phyloP scores from a whole-genome alignment of 2,329 filamentous ascomycete genomes.

The Arthroderma sp. region DNA sequence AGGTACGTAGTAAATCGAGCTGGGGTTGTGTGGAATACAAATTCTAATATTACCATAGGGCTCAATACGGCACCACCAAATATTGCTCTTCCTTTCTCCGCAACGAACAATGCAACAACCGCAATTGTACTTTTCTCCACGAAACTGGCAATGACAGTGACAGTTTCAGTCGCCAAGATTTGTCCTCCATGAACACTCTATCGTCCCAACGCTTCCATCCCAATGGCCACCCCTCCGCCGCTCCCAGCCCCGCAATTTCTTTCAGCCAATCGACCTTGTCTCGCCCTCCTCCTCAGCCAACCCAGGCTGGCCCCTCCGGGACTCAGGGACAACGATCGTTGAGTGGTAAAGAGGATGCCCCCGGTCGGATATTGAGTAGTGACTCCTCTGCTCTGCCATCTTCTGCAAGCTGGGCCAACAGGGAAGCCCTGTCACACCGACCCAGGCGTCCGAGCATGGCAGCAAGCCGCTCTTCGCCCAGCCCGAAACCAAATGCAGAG shows the following conservation, averaged over 20 bases:
- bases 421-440: slow-evolving; percentile 52
- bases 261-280: slow-evolving; percentile 20
- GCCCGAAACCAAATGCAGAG: slow-evolving; percentile 51
- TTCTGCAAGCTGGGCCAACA: slow-evolving; percentile 82
- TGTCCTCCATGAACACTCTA: slow-evolving; percentile 87
- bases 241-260: slow-evolving; percentile 27
- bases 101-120: slow-evolving; percentile 86
- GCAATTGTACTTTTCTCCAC: slow-evolving; percentile 95
- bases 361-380: slow-evolving; percentile 41
- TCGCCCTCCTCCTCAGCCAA: slow-evolving; percentile 31
- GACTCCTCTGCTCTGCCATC: slow-evolving; percentile 86
- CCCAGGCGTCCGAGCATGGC: slow-evolving; percentile 58
- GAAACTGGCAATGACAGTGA: slow-evolving; percentile 97
- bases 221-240: neutral
- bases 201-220: slow-evolving; percentile 54
- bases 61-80: slow-evolving; percentile 81
- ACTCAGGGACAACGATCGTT: slow-evolving; percentile 55
- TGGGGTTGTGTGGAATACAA: neutral
- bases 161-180: slow-evolving; percentile 84
- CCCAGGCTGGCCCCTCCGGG: slow-evolving; percentile 38
- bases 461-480: slow-evolving; percentile 68
- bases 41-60: slow-evolving; percentile 27
- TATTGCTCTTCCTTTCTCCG: slow-evolving; percentile 96
- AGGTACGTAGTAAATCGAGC: slow-evolving; percentile 46
- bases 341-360: slow-evolving; percentile 53